These are phyloP conservation scores for Nemania serpens DNA, from an alignment of 2,329 filamentous ascomycete species.

Conservation along the genomic window DNA sequence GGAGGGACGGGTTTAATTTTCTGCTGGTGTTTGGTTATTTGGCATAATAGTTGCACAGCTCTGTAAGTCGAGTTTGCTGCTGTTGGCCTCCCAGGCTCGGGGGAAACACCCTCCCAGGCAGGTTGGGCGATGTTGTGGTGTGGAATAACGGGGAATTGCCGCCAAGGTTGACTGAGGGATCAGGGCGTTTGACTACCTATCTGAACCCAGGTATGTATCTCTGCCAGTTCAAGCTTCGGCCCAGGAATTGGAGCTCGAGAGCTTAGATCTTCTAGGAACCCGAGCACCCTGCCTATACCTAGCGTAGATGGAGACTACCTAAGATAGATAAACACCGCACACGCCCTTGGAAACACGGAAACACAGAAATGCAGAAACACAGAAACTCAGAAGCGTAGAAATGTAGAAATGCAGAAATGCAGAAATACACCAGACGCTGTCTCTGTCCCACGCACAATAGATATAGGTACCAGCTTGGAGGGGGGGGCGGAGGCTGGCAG, in stretches of 20 bases:
- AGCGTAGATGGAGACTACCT: background rate
- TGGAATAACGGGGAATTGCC: constrained; percentile 8
- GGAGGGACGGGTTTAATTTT: constrained; percentile 4
- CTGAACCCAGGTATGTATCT: background rate
- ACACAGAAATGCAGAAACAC: background rate
- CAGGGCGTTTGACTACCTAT: constrained; percentile 11
- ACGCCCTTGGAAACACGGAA: constrained; percentile 7
- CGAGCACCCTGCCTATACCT: constrained; percentile 5
- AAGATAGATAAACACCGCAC: constrained; percentile 11
- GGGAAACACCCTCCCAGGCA: background rate
- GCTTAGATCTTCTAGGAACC: constrained; percentile 25
- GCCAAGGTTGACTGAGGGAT: constrained; percentile 22
- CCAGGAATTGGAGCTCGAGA: constrained; percentile 25
- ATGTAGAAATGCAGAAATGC: background rate
- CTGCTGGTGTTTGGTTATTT: constrained; percentile 4
- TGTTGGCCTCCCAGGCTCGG: constrained; percentile 8
- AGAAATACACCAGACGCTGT: too few species aligned
- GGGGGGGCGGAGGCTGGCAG: background rate
- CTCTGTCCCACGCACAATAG: background rate
- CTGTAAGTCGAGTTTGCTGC: background rate
- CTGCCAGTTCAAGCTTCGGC: constrained; percentile 15
- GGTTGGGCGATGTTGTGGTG: constrained; percentile 10
- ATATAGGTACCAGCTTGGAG: too few species aligned
- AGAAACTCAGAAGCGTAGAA: background rate
- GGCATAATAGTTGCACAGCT: background rate